Evolutionary conservation across 495 filamentous ascomycete genomes (phyloP), one percentile per base, ranked within the genome.

Genomic region (Chlorociboria aeruginascens): DNA sequence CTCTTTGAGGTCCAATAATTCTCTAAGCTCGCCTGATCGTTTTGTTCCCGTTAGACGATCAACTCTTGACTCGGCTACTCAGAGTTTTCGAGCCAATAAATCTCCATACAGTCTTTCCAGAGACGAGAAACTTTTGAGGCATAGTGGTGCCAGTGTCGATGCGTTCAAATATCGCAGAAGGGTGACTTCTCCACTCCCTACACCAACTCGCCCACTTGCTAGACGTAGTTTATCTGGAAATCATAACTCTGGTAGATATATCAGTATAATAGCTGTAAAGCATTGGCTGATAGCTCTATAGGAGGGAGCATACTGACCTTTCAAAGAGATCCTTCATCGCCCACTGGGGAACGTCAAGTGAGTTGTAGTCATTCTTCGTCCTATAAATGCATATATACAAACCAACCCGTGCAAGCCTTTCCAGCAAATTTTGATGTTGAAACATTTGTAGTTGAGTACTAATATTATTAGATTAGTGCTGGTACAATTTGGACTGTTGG

Each of bases 401-500:
- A 39, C 34, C 29, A 17, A 36, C 4, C 36, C 43, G 10, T 14
- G 3, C 25, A 16, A 16, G 37, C 1, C 37, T 40, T 20, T 40
- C 4, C 25, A 9, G 4, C 3, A 9, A 13, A 16, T 20, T 9
- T 14, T 14, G 8, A 16, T 20, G 3, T 29, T 29, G 28, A 29
- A 25, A 1, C n/a, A 29, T 42, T 25, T 25, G 20, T 25, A 25
- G 20, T 4, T 25, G 4, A 17, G 14, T 44, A 37, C 59, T 55
- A 34, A 53, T 46, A 33, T 17, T 6, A 62, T 39, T 66, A 76
- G 51, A 66, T 79, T 41, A 92, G 86, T 62, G 53, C 66, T 41
- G 85, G 84, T 0, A 73, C 77, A 32, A 71, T 90, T n/a, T 94
- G 89, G 89, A 76, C 77, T 6, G 84, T 92, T 12, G 85, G 89